Conservation (phyloP, 805 yeast species). For the Hanseniaspora mollemarum region DNA sequence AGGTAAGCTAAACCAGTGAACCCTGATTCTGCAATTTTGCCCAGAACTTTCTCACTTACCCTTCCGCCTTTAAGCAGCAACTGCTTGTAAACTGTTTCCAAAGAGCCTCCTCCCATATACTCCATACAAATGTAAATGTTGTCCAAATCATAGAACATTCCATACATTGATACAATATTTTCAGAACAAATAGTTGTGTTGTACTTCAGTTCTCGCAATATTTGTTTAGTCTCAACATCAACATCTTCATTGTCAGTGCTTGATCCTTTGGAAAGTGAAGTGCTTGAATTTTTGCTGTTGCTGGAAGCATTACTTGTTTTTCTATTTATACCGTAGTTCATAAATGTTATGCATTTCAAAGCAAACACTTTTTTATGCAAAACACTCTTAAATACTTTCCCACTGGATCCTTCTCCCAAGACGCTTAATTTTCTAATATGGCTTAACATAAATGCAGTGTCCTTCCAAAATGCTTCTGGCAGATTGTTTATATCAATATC, state of each 20-base stretch:
- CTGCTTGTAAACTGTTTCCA: constrained; percentile 80
- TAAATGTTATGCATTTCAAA: constrained; percentile 39
- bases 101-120: constrained; percentile 84
- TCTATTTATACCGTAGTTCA: constrained; percentile 30
- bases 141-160: constrained; percentile 72
- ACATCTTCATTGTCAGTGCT: constrained; percentile 1
- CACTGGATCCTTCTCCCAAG: constrained; percentile 92
- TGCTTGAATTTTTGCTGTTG: constrained; percentile 6
- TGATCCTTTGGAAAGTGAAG: constrained; percentile 22
- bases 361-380: constrained; percentile 64
- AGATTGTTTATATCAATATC: constrained; percentile 39
- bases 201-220: constrained; percentile 79
- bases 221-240: constrained; percentile 82
- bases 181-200: constrained; percentile 68
- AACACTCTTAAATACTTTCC: constrained; percentile 71
- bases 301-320: constrained; percentile 4
- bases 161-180: constrained; percentile 82
- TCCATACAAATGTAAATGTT: constrained; percentile 94
- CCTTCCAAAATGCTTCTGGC: constrained; percentile 67
- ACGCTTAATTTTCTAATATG: constrained; percentile 57
- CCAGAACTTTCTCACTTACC: constrained; percentile 84
- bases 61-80: constrained; percentile 67
- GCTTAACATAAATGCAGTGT: constrained; percentile 40
- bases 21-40: constrained; percentile 79
- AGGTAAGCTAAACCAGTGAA: constrained; percentile 75